These are phyloP conservation scores for Beta vulgaris DNA, from an alignment of 148 eudicot species.

Conservation along the genomic window DNA sequence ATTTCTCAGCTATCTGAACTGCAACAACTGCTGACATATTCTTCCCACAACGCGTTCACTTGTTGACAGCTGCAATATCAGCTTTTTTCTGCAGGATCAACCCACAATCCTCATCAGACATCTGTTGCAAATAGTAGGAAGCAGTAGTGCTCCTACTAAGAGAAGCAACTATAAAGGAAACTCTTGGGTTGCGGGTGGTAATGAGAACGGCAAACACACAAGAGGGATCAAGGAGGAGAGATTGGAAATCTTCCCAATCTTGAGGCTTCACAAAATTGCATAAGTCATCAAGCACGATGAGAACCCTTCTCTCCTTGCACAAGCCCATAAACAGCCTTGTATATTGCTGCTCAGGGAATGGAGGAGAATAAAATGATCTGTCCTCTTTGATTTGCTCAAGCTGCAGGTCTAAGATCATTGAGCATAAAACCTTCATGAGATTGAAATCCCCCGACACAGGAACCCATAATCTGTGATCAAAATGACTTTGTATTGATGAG, in stretches of 20 bases:
- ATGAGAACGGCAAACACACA: constrained; percentile 3
- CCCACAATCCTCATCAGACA: neutral
- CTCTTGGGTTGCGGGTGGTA: constrained; percentile 22
- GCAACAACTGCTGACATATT: constrained; percentile 4
- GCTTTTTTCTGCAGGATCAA: no score
- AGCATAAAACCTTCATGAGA: constrained; percentile 4
- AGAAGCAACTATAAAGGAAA: neutral
- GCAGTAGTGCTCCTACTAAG: neutral
- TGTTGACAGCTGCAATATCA: neutral
- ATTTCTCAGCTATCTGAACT: constrained; percentile 15
- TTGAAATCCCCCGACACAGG: constrained; percentile 14
- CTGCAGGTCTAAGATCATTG: neutral
- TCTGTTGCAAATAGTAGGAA: neutral
- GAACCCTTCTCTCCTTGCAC: constrained; percentile 1
- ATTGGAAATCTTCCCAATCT: constrained; percentile 22
- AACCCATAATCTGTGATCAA: constrained; percentile 22
- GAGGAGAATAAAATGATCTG: neutral
- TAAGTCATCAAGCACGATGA: constrained; percentile 24
- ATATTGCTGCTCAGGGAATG: neutral
- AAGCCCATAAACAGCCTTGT: neutral
- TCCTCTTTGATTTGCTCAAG: neutral
- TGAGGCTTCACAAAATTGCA: neutral
- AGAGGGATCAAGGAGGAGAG: neutral
- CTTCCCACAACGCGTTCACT: neutral
- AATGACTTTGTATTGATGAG: constrained; percentile 1